These are phyloP conservation scores for Hymenotorrendiella dingleyae DNA, from an alignment of 2,329 filamentous ascomycete genomes.

Conservation along the genomic window DNA sequence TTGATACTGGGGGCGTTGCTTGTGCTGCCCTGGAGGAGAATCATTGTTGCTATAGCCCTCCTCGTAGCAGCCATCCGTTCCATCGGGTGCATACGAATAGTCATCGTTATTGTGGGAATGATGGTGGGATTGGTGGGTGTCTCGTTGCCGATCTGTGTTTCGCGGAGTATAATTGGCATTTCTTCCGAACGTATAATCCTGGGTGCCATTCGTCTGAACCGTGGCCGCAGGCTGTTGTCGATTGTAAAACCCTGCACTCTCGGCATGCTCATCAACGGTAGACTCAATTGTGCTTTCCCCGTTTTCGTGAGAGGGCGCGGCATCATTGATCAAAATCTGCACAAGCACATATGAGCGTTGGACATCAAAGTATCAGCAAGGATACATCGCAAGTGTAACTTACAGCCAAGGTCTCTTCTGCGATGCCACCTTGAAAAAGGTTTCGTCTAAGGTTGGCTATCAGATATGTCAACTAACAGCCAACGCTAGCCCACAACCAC, in stretches of 20 bases:
- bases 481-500: conserved; percentile 1
- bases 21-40: conserved; percentile 14
- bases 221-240: conserved; percentile 13
- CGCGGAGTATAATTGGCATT: conserved; percentile 22
- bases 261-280: conserved; percentile 12
- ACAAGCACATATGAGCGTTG: conserved; percentile 11
- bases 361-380: background rate
- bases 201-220: conserved; percentile 13
- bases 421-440: conserved; percentile 44
- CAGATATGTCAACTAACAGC: conserved; percentile 11
- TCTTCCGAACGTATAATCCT: conserved; percentile 22
- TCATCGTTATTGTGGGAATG: conserved; percentile 19
- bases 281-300: conserved; percentile 11
- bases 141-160: conserved; percentile 12
- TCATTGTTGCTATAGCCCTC: conserved; percentile 23
- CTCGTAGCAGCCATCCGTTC: conserved; percentile 16
- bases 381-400: conserved; percentile 8
- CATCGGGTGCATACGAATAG: conserved; percentile 15
- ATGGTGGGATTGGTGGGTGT: conserved; percentile 15
- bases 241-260: conserved; percentile 13
- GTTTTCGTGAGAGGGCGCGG: conserved; percentile 13
- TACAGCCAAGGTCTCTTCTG: conserved; percentile 38
- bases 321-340: conserved; percentile 26
- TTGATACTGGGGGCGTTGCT: conserved; percentile 19
- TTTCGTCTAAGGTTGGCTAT: conserved; percentile 39